Percentiles rank a stretch among this genome's conserved stretches.
Conservation (phyloP, 495 filamentous ascomycete species). For the Lophiostoma macrostomum region DNA sequence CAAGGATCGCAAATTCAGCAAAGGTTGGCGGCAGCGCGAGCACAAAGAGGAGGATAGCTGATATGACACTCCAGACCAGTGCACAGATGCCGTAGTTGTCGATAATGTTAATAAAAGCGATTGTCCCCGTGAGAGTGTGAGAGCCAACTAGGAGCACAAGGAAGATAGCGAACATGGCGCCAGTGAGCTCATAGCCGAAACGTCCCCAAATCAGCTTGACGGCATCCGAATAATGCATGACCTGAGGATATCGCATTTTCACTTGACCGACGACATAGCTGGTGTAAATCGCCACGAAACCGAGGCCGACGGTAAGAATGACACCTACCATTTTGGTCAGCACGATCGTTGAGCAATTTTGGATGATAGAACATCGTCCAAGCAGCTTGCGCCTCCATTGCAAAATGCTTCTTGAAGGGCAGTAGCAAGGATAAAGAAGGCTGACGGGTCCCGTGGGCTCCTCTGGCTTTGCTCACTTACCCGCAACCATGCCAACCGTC, state of each 20-base stretch:
- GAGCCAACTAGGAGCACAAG: constrained; percentile 30
- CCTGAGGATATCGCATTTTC: constrained; percentile 66
- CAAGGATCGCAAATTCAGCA: constrained; percentile 40
- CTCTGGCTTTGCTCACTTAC: too few relatives aligned
- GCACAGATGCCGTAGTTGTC: constrained; percentile 28
- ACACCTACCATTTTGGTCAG: too few relatives aligned
- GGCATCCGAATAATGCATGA: constrained; percentile 70
- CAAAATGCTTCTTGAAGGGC: too few relatives aligned
- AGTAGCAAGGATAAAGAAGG: too few relatives aligned
- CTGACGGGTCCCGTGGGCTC: too few relatives aligned
- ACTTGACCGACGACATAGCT: constrained; percentile 77
- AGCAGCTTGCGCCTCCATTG: too few relatives aligned
- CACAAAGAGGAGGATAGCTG: constrained; percentile 31
- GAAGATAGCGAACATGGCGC: constrained; percentile 31
- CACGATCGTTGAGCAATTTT: too few relatives aligned
- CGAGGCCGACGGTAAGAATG: constrained; percentile 58
- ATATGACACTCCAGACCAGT: constrained; percentile 31
- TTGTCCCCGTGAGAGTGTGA: constrained; percentile 34
- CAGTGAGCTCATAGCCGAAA: constrained; percentile 29
- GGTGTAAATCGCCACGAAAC: constrained; percentile 70
- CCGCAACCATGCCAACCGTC: constrained; percentile 37
- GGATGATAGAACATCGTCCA: too few relatives aligned
- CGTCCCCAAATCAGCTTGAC: constrained; percentile 59
- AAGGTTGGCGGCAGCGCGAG: constrained; percentile 43
- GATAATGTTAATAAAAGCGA: constrained; percentile 34